Evolutionary conservation across 1,139 yeast genomes (phyloP), one percentile per base, ranked within the genome.

Genomic region (Debaryomyces psychrophilus): DNA sequence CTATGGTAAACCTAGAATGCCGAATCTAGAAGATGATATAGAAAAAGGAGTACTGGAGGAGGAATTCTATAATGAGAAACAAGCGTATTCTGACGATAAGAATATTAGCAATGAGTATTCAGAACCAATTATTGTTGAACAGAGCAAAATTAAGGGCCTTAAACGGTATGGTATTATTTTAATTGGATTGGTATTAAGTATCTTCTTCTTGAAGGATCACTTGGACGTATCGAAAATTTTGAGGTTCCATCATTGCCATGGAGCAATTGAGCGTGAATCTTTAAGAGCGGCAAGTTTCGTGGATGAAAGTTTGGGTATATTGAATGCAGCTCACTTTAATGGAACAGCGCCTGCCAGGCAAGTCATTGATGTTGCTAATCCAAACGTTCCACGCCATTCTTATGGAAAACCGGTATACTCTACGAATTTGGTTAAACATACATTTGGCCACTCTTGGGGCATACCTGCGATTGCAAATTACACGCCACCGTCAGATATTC

Each of bases 381-480:
- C 77, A 0, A 52, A 57, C 42, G 56, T 63, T 5, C 67, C 68
- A 7, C 54, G 55, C 35, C 55, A 62, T 4, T 48, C 56, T 8
- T 71, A 62, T 50, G 77, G 76, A 0, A 44, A 57, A 2, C 61
- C 73, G 0, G 62, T 73, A 4, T 54, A 56, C 44, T 52, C 65
- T 1, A 41, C 55, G 1, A 49, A 55, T 11, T 56, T 73, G 43
- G 47, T 73, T 27, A 59, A 68, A 46, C 71, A 72, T 48, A 57
- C 62, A 4, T 74, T 73, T 55, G 77, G 68, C 2, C 50, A 67
- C 44, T 64, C 73, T 6, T 73, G 70, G 64, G 75, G 74, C 3
- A 38, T 52, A 5, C 79, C 79, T 1, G 64, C 60, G 18, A 51
- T 60, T 18, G 57, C 54, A 2, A 51, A 52, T 3, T 66, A 66